Evolutionary conservation across 257 asterid species (phyloP).

Genomic region (Fraxinus americana): DNA sequence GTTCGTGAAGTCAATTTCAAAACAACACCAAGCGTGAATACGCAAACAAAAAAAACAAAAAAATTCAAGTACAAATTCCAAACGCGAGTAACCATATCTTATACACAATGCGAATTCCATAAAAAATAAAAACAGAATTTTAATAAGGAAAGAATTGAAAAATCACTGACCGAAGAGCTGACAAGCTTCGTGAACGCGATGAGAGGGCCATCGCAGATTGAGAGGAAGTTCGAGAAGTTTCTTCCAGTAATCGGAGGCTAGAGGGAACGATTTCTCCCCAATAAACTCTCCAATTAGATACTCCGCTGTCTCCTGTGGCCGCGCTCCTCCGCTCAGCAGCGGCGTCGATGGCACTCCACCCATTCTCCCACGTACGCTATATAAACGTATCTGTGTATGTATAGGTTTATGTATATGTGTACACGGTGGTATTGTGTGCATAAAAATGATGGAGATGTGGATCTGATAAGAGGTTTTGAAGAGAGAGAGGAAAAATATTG

Average conservation of each 20-base stretch:
- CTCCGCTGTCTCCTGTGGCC: conserved; percentile 84
- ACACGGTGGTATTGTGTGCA: conserved; percentile 27
- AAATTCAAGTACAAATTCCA: neutral
- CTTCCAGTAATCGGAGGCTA: conserved; percentile 93
- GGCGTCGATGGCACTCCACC: conserved; percentile 93
- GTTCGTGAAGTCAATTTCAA: neutral
- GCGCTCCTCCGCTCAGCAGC: conserved; percentile 55
- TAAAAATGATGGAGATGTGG: conserved; percentile 7
- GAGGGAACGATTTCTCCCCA: conserved; percentile 80
- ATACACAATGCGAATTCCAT: neutral
- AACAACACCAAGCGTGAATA: neutral
- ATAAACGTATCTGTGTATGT: neutral
- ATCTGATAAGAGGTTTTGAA: conserved; percentile 21
- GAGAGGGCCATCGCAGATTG: conserved; percentile 76
- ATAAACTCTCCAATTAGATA: conserved; percentile 68
- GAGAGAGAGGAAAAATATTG: conserved; percentile 18
- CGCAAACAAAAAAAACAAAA: neutral
- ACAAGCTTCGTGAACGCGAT: conserved; percentile 82
- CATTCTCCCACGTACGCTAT: conserved; percentile 43
- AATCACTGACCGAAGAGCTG: conserved; percentile 67
- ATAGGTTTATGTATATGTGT: conserved; percentile 11
- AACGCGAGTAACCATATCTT: neutral
- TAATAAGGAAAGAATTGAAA: neutral
- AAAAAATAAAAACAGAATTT: neutral
- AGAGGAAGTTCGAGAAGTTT: conserved; percentile 89